phyloP scores from a whole-genome alignment of 1,284 basidiomycete species.

The Tremellales sp. region DNA sequence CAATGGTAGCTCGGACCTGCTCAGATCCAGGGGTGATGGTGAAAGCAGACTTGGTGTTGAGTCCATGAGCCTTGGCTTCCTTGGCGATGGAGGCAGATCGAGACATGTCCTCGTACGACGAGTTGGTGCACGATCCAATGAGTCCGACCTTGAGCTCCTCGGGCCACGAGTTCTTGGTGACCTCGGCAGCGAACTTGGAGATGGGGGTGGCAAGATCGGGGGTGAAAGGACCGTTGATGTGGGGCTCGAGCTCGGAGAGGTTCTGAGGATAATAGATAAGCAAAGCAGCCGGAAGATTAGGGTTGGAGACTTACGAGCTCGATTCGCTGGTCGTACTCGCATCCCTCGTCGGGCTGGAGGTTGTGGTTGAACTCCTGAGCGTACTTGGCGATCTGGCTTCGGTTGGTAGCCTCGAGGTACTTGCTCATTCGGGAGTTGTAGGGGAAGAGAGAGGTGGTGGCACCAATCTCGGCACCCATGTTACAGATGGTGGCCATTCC shows the following conservation, averaged over 20 bases:
- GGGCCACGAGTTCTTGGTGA: slow-evolving; percentile 96
- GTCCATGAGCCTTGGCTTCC: slow-evolving; percentile 76
- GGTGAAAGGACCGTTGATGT: slow-evolving; percentile 99
- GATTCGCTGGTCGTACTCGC: slow-evolving; percentile 92
- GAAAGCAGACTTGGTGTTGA: slow-evolving; percentile 88
- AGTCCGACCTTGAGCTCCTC: slow-evolving; percentile 93
- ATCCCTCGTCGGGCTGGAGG: slow-evolving; percentile 80
- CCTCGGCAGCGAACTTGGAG: slow-evolving; percentile 88
- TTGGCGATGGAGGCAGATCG: slow-evolving; percentile 90
- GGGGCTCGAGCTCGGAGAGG: slow-evolving; percentile 93
- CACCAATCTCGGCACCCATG: slow-evolving; percentile 99
- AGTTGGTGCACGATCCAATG: slow-evolving; percentile 99
- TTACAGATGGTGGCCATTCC: slow-evolving; percentile 98
- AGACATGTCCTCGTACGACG: slow-evolving; percentile 99
- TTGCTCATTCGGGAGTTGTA: slow-evolving; percentile 92
- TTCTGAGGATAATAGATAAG: slow-evolving; percentile 53
- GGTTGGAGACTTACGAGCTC: slow-evolving; percentile 66
- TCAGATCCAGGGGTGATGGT: slow-evolving; percentile 98
- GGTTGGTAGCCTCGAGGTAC: slow-evolving; percentile 92
- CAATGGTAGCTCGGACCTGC: slow-evolving; percentile 96
- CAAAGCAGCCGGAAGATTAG: neutral
- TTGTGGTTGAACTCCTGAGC: slow-evolving; percentile 89
- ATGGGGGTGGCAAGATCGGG: slow-evolving; percentile 93
- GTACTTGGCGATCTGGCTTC: slow-evolving; percentile 81
- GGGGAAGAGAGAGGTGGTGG: slow-evolving; percentile 98